Evolutionary conservation across 1,139 yeast genomes (phyloP), one percentile per base, ranked within the genome.

Genomic region (Suhomyces wounanorum): DNA sequence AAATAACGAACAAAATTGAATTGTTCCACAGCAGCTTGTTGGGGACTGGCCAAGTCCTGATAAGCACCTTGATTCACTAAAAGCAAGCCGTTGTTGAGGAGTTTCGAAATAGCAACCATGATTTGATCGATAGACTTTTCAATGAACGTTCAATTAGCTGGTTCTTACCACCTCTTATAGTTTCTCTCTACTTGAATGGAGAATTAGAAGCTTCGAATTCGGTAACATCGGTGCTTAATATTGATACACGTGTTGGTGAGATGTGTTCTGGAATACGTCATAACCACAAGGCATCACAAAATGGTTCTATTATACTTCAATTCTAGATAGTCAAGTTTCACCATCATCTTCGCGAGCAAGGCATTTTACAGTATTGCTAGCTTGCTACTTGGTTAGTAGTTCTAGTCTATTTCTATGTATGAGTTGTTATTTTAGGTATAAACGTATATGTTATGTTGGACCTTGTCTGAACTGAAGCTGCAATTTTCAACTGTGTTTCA

Each of bases 1-100:
- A 79, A 66, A 60, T 68, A 75, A 30, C 73, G 68, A 48, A 77
- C 61, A 35, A 78, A 65, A 53, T 77, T 78, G 64, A 70, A 75
- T 48, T 69, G 72, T 42, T 70, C 74, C 25, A 63, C 62, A 1
- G 75, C 58, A 3, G 73, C 74, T 53, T 72, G 74, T 52, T 72
- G 67, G 3, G 77, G 77, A 31, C 71, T 61, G 23, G 73, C 74
- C 50, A 72, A 62, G 53, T 67, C 67, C 51, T 64, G 60, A 59
- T 57, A 69, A 31, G 63, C 60, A 16, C 54, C 52, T 45, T 62
- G 68, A 35, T 64, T 63, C 5, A 63, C 67, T 43, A 70, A 61
- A 41, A 66, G 59, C 42, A 70, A 60, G 3, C 73, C 73, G 52
- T 62, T 60, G 50, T 63, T 61, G 47, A 69, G 47, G 33, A 68